Conservation (phyloP, 2,329 filamentous ascomycete genomes). For the Seiridium cupressi region DNA sequence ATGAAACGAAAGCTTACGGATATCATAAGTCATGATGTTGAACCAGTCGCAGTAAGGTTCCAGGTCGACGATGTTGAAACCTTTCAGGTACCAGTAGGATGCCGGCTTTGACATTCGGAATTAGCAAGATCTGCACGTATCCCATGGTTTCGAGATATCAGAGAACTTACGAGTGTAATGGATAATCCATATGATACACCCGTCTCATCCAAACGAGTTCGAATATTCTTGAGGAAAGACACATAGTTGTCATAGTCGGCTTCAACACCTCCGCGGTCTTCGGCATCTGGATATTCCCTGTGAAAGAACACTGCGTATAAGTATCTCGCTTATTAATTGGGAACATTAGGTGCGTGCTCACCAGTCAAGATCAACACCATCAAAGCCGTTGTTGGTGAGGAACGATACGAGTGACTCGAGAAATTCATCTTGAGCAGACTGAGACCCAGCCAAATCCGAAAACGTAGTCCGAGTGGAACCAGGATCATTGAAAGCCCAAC, state of each 20-base stretch:
- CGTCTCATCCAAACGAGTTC: not conserved
- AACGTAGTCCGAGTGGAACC: not conserved
- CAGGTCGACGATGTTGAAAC: slow-evolving; percentile 21
- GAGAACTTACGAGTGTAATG: slow-evolving; percentile 16
- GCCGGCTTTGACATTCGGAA: slow-evolving; percentile 5
- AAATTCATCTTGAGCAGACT: slow-evolving; percentile 23
- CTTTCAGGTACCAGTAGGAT: slow-evolving; percentile 25
- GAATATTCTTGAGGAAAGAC: slow-evolving; percentile 9
- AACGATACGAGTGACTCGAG: slow-evolving; percentile 34
- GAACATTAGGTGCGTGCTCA: too few relatives aligned
- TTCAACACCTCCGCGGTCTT: slow-evolving; percentile 32
- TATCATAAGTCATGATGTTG: slow-evolving; percentile 45
- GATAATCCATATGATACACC: slow-evolving; percentile 12
- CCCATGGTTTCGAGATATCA: too few relatives aligned
- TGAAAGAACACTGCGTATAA: too few relatives aligned
- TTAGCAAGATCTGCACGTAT: too few relatives aligned
- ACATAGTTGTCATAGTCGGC: slow-evolving; percentile 33
- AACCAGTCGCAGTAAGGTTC: slow-evolving; percentile 32
- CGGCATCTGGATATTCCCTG: slow-evolving; percentile 28
- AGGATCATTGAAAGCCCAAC: slow-evolving; percentile 4
- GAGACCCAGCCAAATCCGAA: not conserved
- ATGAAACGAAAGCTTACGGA: slow-evolving; percentile 4
- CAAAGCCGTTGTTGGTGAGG: slow-evolving; percentile 33
- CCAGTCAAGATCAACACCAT: slow-evolving; percentile 47
- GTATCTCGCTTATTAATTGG: too few relatives aligned